These are phyloP conservation scores for Ilex aquifolium DNA, from an alignment of 257 asterid genomes.

Conservation along the genomic window DNA sequence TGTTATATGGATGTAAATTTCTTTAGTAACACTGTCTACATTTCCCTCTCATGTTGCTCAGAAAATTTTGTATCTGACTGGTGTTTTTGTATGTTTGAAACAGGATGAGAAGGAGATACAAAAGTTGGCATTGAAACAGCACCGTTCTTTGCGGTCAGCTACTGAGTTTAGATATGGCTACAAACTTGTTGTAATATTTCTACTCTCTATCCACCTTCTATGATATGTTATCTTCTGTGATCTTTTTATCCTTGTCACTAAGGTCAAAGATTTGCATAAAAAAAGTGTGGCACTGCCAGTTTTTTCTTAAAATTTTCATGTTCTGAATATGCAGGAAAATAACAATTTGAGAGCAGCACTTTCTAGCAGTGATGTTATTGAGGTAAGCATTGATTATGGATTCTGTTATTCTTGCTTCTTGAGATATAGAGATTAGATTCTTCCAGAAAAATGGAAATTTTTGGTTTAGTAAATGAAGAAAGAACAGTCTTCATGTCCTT, in stretches of 20 bases:
- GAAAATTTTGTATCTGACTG: neutral
- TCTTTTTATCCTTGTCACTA: neutral
- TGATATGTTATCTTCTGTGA: neutral
- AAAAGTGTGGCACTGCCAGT: neutral
- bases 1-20: neutral
- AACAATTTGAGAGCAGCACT: constrained; percentile 80
- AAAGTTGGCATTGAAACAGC: constrained; percentile 75
- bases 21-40: neutral
- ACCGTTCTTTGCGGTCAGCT: constrained; percentile 68
- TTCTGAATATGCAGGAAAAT: constrained; percentile 51
- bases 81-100: constrained; percentile 15
- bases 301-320: constrained; percentile 4
- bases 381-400: constrained; percentile 38
- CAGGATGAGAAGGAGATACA: constrained; percentile 93
- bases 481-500: too few relatives aligned
- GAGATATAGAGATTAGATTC: too few relatives aligned
- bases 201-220: constrained; percentile 10
- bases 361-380: constrained; percentile 63
- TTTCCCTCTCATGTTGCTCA: neutral
- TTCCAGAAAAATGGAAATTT: too few relatives aligned
- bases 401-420: too few relatives aligned
- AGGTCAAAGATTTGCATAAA: neutral
- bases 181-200: constrained; percentile 82
- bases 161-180: constrained; percentile 91
- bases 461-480: too few relatives aligned